Evolutionary conservation across 352 stramenopile species (phyloP), one percentile per base, ranked within the genome.

Genomic region (Phytophthora constricta): DNA sequence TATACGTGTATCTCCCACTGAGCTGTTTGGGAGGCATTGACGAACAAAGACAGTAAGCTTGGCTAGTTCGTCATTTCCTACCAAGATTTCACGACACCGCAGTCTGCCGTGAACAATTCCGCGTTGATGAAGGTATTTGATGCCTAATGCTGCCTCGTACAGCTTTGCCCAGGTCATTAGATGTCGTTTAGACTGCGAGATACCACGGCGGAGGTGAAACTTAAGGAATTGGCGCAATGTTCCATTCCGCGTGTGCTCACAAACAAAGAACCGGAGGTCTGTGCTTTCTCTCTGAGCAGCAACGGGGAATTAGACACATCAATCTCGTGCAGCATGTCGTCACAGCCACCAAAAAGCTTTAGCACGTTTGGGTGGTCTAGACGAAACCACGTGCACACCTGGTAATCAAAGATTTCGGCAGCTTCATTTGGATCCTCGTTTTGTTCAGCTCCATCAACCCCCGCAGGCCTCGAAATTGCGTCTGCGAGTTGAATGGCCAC

Each of bases 61-160:
- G 5, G 62, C 62, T n/a, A 49, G 37, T 11, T 46, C 62, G 25
- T 70, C 62, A 25, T 65, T 56, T 20, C 62, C 55, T 26, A 70
- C 42, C 17, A 70, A 22, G 8, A 70, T 70, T 22, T 65, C 54
- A 5, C 55, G 48, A 25, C 47, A 61, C 17, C 62, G 39, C 5
- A 70, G 42, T 51, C 54, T 54, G 4, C 54, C 55, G 27, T 70
- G 55, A 1, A 65, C 41, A 3, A 70, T 65, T 0, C 62, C 62
- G 22, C 55, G 37, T 34, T 65, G 31, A n/a, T 72, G 58, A 19
- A 72, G 64, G 50, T 72, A 72, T 45, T 72, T 61, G 20, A 72
- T 41, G 20, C 63, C 63, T 26, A 67, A 41, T n/a, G 48, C 42
- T 19, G 58, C 49, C 14, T 67, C 48, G 34, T 62, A 56, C n/a